Conservation (phyloP, 768 basidiomycete genomes). For the button mushroom (Agaricus bisporus) region DNA sequence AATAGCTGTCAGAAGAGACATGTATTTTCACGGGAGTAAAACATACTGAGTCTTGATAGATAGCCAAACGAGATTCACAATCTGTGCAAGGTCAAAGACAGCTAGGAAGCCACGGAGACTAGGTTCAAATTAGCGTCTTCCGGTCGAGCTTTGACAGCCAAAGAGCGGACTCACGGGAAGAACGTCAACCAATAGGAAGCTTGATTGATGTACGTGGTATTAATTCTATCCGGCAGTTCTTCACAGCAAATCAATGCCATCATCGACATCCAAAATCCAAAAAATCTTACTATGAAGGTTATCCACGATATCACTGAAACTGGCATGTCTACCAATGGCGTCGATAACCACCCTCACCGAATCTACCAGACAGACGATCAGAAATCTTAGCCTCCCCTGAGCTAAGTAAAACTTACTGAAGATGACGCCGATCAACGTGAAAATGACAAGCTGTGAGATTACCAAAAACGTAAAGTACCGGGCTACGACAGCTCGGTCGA, state of each 20-base stretch:
- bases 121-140: not conserved
- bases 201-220: constrained; percentile 87
- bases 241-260: not conserved
- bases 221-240: constrained; percentile 71
- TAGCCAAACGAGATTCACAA: constrained; percentile 82
- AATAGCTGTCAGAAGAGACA: not conserved
- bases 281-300: constrained; percentile 37
- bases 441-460: constrained; percentile 89
- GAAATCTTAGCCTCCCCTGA: constrained; percentile 1
- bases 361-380: constrained; percentile 18
- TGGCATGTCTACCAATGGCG: constrained; percentile 36
- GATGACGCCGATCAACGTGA: constrained; percentile 85
- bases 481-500: constrained; percentile 88
- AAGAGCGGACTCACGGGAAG: constrained; percentile 65
- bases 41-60: constrained; percentile 78
- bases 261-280: not conserved
- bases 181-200: constrained; percentile 90
- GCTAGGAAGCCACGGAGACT: constrained; percentile 92
- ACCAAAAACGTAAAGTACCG: constrained; percentile 94
- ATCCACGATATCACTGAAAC: constrained; percentile 39
- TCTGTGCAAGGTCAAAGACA: constrained; percentile 93
- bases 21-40: not conserved
- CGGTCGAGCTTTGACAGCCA: not conserved
- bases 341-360: constrained; percentile 39
- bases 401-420: constrained; percentile 48